phyloP scores from a whole-genome alignment of 73 alveolate genomes.

The Stentor coeruleus region DNA sequence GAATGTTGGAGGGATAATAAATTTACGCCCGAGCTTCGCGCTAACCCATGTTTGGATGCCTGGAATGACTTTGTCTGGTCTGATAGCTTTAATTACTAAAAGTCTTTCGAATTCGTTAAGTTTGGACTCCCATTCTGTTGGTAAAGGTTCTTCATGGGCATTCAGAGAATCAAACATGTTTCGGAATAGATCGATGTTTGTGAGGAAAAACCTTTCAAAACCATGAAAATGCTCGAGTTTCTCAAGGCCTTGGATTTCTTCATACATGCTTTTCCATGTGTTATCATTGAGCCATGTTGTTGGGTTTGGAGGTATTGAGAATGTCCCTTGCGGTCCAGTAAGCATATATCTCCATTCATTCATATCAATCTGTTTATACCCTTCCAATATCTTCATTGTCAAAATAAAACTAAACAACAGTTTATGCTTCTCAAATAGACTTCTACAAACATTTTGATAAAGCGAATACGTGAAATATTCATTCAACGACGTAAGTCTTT shows the following conservation, averaged over 20 bases:
- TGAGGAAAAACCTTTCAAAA: constrained; percentile 74
- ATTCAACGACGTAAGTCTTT: constrained; percentile 86
- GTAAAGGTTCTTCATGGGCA: constrained; percentile 87
- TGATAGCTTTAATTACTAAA: constrained; percentile 82
- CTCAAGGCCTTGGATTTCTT: constrained; percentile 85
- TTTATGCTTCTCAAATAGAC: constrained; percentile 98
- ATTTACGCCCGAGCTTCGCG: constrained; percentile 90
- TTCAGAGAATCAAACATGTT: constrained; percentile 81
- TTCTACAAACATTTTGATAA: constrained; percentile 98
- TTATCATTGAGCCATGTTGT: constrained; percentile 97
- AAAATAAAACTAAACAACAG: constrained; percentile 95
- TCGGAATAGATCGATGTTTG: constrained; percentile 69
- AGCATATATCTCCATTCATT: constrained; percentile 83
- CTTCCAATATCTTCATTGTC: constrained; percentile 85
- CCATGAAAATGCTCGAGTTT: constrained; percentile 84
- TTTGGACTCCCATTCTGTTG: constrained; percentile 94
- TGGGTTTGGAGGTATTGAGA: constrained; percentile 88
- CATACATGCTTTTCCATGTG: constrained; percentile 95
- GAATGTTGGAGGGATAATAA: constrained; percentile 99
- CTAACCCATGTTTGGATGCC: constrained; percentile 90
- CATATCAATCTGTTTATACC: constrained; percentile 59
- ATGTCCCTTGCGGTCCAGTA: constrained; percentile 97
- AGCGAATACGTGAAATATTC: constrained; percentile 93
- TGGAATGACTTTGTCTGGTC: constrained; percentile 92
- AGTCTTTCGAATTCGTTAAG: constrained; percentile 83